Evolutionary conservation across 2,329 filamentous ascomycete genomes (phyloP).

Genomic region (Phialophora expanda): DNA sequence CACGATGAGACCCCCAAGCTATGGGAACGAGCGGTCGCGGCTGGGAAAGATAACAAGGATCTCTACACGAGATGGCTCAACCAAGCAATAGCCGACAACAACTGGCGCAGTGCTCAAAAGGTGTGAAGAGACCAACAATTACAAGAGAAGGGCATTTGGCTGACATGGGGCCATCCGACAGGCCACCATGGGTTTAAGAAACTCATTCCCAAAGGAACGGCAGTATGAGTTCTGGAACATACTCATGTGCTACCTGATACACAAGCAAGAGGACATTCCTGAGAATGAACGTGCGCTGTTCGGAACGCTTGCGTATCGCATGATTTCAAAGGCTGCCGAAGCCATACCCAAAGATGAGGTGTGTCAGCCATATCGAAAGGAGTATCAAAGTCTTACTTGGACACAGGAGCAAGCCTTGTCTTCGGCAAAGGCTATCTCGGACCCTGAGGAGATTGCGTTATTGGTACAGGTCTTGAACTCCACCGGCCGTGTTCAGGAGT

Average conservation of each 20-base stretch:
- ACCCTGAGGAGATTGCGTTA: slow-evolving; percentile 53
- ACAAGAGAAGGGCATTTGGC: slow-evolving; percentile 31
- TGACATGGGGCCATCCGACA: slow-evolving; percentile 41
- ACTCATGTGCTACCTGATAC: slow-evolving; percentile 52
- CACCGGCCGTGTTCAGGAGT: slow-evolving; percentile 49
- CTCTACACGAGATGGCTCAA: slow-evolving; percentile 54
- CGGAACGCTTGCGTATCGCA: slow-evolving; percentile 57
- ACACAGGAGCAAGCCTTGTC: slow-evolving; percentile 49
- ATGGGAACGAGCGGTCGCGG: slow-evolving; percentile 56
- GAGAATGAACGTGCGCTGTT: slow-evolving; percentile 54
- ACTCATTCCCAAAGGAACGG: slow-evolving; percentile 54
- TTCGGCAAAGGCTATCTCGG: slow-evolving; percentile 52
- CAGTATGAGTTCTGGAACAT: slow-evolving; percentile 58
- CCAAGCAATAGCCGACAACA: slow-evolving; percentile 47
- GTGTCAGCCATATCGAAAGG: slow-evolving; percentile 36
- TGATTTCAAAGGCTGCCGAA: slow-evolving; percentile 55
- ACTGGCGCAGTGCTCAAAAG: slow-evolving; percentile 58
- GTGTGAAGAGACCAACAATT: slow-evolving; percentile 42
- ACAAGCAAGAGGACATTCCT: slow-evolving; percentile 45
- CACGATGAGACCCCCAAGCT: slow-evolving; percentile 46
- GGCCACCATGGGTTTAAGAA: slow-evolving; percentile 58
- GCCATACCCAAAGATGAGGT: slow-evolving; percentile 52
- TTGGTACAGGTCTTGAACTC: slow-evolving; percentile 52
- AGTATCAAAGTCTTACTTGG: slow-evolving; percentile 3
- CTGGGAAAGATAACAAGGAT: slow-evolving; percentile 51